Conservation (phyloP, 352 stramenopile species). For the Phytophthora boehmeriae region DNA sequence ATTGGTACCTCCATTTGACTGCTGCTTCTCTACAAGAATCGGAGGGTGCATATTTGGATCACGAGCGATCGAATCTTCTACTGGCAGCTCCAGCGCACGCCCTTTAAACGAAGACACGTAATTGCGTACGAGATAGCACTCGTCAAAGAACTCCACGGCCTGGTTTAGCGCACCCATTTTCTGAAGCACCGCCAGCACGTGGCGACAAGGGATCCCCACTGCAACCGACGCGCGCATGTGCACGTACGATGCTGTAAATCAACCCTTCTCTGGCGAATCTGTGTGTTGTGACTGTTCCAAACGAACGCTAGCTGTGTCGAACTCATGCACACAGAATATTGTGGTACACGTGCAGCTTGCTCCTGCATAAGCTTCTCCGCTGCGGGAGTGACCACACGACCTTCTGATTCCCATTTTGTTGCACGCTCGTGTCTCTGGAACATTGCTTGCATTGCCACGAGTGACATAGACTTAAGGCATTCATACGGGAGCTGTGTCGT, state of each 20-base stretch:
- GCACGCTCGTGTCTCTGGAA: slow-evolving; percentile 48
- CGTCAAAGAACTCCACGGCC: slow-evolving; percentile 52
- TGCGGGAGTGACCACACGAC: slow-evolving; percentile 45
- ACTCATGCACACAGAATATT: slow-evolving; percentile 55
- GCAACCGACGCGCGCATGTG: slow-evolving; percentile 44
- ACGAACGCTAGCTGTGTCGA: slow-evolving; percentile 53
- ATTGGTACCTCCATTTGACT: not conserved
- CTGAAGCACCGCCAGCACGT: slow-evolving; percentile 47
- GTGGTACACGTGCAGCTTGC: slow-evolving; percentile 35
- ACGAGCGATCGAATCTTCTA: slow-evolving; percentile 37
- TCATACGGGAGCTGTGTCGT: slow-evolving; percentile 40
- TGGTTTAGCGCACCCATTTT: slow-evolving; percentile 38
- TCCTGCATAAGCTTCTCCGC: slow-evolving; percentile 57
- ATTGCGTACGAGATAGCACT: slow-evolving; percentile 53
- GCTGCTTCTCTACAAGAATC: slow-evolving; percentile 27
- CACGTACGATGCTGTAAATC: slow-evolving; percentile 57
- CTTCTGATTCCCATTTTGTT: slow-evolving; percentile 45
- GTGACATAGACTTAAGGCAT: slow-evolving; percentile 44
- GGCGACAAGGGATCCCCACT: slow-evolving; percentile 50
- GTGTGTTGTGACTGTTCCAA: slow-evolving; percentile 43
- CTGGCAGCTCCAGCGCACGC: slow-evolving; percentile 45
- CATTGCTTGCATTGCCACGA: slow-evolving; percentile 39
- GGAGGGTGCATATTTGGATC: slow-evolving; percentile 41
- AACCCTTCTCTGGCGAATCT: slow-evolving; percentile 52
- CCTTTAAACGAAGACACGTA: slow-evolving; percentile 48